Evolutionary conservation across 2,329 filamentous ascomycete genomes (phyloP), one percentile per base, ranked within the genome.

Genomic region (Hymenotorrendiella dingleyae): DNA sequence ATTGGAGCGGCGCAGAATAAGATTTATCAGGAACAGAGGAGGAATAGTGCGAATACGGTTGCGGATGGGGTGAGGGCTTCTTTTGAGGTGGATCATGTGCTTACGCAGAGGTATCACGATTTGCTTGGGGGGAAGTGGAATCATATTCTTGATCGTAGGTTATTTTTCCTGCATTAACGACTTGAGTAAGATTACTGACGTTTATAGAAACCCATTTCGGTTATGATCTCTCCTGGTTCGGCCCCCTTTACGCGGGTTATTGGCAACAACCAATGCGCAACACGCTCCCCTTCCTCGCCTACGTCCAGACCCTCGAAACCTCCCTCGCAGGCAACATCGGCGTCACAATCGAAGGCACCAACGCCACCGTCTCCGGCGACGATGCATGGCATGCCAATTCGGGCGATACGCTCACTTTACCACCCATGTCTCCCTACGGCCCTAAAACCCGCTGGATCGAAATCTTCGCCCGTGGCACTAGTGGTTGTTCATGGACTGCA

Each of bases 221-320:
- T 16, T 77, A 73, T 35, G 65, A 74, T 43, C 43, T 45, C 16
- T 41, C 38, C 12, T 45, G 27, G 20, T 11, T 29, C 3, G 38
- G 43, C 11, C 17, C 38, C 8, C 20, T 41, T 4, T 45, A 26
- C 17, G 34, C 49, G 17, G 40, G 67, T 36, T 70, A 71, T 59
- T 76, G 81, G 81, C 82, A 86, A 62, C 82, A 86, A 58, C 80
- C 83, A 1, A 85, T 85, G 82, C 69, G 80, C 24, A 83, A 86
- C 56, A 73, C 73, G 0, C 70, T 83, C 1, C 80, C 82, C 0
- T 71, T 75, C 6, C 68, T 84, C 49, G 64, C 71, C 4, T 81
- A 76, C 50, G 75, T 82, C 1, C 76, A 82, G 57, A 69, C 68
- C 2, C 63, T 68, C 1, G 76, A 82, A 40, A 70, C 70, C 10